phyloP scores from a whole-genome alignment of 2,329 filamentous ascomycete species.

The Beauveria rudraprayagi region DNA sequence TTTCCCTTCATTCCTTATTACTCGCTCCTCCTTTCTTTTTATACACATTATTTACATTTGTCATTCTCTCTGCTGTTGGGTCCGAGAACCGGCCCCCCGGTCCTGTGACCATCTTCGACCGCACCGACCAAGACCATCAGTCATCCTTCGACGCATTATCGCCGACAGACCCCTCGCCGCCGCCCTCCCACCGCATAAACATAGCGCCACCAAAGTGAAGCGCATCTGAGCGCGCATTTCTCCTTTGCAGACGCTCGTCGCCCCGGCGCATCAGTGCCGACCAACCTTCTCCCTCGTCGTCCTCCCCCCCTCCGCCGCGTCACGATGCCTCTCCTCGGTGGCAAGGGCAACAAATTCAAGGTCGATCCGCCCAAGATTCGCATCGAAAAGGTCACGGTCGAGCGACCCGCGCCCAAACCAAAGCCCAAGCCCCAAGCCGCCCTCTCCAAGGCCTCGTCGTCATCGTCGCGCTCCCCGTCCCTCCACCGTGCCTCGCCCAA shows the following conservation, averaged over 20 bases:
- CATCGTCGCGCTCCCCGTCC: conserved; percentile 27
- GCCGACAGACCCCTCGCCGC: not conserved
- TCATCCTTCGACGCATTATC: not conserved
- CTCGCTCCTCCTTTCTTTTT: not conserved
- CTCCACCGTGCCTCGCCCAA: conserved; percentile 34
- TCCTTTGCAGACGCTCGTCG: not conserved
- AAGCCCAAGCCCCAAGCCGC: conserved; percentile 26
- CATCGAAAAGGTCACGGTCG: conserved; percentile 44
- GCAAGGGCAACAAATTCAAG: conserved; percentile 42
- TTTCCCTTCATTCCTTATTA: not conserved
- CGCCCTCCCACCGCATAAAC: not conserved
- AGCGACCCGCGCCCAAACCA: conserved; percentile 27
- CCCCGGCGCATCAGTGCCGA: not conserved
- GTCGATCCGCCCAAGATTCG: conserved; percentile 41
- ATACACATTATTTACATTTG: not conserved
- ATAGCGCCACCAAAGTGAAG: not conserved
- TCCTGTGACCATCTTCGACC: conserved; percentile 1
- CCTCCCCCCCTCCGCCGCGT: not conserved
- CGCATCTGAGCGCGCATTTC: not conserved
- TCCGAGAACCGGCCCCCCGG: conserved; percentile 1
- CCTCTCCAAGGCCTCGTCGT: conserved; percentile 22
- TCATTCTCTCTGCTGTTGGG: not conserved
- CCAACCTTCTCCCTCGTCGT: not conserved
- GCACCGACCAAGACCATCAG: not conserved
- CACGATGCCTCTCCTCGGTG: conserved; percentile 29